Base-by-base conservation (phyloP, 2,329 filamentous ascomycete genomes). In the Leptodontidium sp. region DNA sequence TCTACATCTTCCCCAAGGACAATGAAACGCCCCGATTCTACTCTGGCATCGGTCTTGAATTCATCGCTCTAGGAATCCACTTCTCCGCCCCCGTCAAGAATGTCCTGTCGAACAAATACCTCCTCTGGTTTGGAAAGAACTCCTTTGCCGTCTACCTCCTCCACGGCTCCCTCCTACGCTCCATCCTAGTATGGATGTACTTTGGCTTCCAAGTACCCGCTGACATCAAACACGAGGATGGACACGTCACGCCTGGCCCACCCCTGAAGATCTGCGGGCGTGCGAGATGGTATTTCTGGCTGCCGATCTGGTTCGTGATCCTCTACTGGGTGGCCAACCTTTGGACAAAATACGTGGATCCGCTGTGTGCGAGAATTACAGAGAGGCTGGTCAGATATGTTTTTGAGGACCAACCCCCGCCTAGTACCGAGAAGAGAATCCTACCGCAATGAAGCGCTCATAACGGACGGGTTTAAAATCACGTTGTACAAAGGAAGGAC, bases 91-190 rank as follows among this genome's bases (percentile, higher is more conserved):
- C 79, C 35, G 78, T 85, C 38, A 87, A 88, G 70, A 82, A 82
- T 62, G 72, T 85, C 0, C 82, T 90, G 2, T 86, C 86, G 4
- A 84, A 84, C 68, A 83, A 83, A 40, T 82, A 84, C 65, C 84
- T 90, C 53, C 82, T 88, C 55, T 90, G 87, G 84, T 83, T 90
- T 14, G 88, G 88, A 55, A 86, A 86, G 74, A 85, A 90, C 79
- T 88, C 86, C 55, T 90, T 90, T 74, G 87, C 88, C 1, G 86
- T 91, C 15, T 90, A 90, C 74, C 82, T 91, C 7, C 79, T 90
- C 24, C 88, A 91, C 77, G 88, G 88, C 52, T 84, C 85, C 0
- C 81, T 90, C 38, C 84, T 90, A 72, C 85, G 88, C 67, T 86
- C 84, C 29, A 77, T 89, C 8, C 80, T 90, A 15, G 85, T 86